These are phyloP conservation scores for Rhizodiscina lignyota DNA, from an alignment of 495 filamentous ascomycete genomes.

Conservation along the genomic window DNA sequence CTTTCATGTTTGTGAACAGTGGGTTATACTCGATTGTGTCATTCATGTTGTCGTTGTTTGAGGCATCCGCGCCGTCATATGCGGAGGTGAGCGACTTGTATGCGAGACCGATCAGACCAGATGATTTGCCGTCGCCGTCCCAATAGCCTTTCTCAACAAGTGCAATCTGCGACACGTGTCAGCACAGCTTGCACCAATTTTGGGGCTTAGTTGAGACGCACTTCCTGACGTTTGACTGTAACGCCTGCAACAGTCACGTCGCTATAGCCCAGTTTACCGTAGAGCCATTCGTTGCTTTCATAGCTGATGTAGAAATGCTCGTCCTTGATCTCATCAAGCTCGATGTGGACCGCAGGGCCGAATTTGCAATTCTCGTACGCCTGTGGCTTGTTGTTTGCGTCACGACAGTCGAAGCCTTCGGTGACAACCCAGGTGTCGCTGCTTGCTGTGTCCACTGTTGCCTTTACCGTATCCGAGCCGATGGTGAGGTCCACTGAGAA, in stretches of 20 bases:
- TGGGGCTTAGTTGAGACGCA: too few species aligned
- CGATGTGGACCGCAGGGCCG: slow-evolving; percentile 25
- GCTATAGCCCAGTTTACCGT: slow-evolving; percentile 39
- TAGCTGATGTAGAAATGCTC: slow-evolving; percentile 45
- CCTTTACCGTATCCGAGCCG: too few species aligned
- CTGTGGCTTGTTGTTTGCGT: background rate
- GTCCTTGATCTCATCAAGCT: slow-evolving; percentile 19
- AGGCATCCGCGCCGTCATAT: slow-evolving; percentile 18
- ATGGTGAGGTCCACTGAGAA: too few species aligned
- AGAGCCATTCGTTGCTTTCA: slow-evolving; percentile 37
- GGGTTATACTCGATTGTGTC: too few species aligned
- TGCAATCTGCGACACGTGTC: slow-evolving; percentile 32
- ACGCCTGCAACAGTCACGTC: slow-evolving; percentile 36
- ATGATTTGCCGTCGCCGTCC: slow-evolving; percentile 30
- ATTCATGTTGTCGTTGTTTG: too few species aligned
- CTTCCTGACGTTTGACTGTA: slow-evolving; percentile 35
- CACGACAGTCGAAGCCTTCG: slow-evolving; percentile 30
- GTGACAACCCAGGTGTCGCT: slow-evolving; percentile 43
- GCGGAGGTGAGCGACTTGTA: slow-evolving; percentile 37
- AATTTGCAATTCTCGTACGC: slow-evolving; percentile 25
- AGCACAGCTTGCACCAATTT: too few species aligned
- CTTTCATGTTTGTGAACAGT: slow-evolving; percentile 3
- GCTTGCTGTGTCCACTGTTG: slow-evolving; percentile 50
- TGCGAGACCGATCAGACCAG: slow-evolving; percentile 44
- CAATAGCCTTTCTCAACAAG: slow-evolving; percentile 31